phyloP scores from a whole-genome alignment of 257 asterid genomes.

The Solanum sparsipilum region DNA sequence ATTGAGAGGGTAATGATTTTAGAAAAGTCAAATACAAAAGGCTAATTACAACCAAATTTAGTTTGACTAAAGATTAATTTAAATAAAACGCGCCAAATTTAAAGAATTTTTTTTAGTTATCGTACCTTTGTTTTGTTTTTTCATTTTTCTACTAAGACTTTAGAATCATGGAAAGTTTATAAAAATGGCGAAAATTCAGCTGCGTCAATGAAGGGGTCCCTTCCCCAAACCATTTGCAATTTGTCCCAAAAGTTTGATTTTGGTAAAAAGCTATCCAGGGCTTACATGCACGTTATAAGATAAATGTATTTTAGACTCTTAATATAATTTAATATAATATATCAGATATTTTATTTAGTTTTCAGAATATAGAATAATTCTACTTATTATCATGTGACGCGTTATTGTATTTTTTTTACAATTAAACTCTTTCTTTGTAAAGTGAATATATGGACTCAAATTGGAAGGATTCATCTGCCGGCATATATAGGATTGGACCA shows the following conservation, averaged over 20 bases:
- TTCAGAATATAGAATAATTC: neutral
- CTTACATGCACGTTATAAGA: no score
- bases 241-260: neutral
- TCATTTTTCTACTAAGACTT: neutral
- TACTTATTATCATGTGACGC: neutral
- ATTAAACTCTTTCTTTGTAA: neutral
- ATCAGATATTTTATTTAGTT: no score
- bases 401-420: neutral
- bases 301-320: no score
- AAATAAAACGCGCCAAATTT: neutral
- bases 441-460: neutral
- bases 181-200: neutral
- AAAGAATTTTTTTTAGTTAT: no score
- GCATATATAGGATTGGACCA: neutral
- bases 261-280: neutral
- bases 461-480: neutral
- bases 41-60: neutral
- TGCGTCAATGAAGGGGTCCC: neutral
- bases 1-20: neutral
- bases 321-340: no score
- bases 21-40: neutral
- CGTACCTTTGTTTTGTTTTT: no score
- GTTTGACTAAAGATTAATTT: neutral
- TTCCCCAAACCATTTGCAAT: neutral
- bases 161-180: neutral